phyloP scores from a whole-genome alignment of 2,329 filamentous ascomycete genomes.

The Colletotrichum tropicale region DNA sequence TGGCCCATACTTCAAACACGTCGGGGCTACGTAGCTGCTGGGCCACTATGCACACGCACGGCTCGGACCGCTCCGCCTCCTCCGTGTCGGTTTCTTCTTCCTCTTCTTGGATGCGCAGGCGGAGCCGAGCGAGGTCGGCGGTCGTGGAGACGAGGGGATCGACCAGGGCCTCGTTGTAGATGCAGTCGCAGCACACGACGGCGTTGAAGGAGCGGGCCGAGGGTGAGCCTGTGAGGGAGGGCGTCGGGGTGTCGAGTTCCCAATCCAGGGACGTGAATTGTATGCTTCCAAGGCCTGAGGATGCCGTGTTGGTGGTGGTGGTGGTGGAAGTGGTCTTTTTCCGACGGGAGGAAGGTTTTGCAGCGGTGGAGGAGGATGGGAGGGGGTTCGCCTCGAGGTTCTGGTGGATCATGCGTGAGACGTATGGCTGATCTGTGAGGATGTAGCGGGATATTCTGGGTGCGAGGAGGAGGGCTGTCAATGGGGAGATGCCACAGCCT shows the following conservation, averaged over 20 bases:
- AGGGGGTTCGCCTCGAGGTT: conserved; percentile 72
- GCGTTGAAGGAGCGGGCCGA: conserved; percentile 64
- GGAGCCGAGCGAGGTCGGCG: conserved; percentile 71
- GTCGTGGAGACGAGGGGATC: conserved; percentile 83
- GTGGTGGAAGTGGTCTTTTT: conserved; percentile 7
- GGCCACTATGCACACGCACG: conserved; percentile 80
- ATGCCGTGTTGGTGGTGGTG: neutral
- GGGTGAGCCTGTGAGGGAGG: conserved; percentile 39
- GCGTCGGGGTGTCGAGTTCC: conserved; percentile 69
- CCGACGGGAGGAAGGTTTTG: neutral
- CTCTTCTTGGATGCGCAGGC: conserved; percentile 30
- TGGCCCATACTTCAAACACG: conserved; percentile 84
- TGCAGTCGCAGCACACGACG: conserved; percentile 87
- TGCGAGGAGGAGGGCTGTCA: conserved; percentile 74
- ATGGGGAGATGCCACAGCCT: conserved; percentile 84
- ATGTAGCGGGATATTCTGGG: conserved; percentile 69
- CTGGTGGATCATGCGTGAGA: conserved; percentile 74
- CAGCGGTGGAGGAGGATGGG: conserved; percentile 13
- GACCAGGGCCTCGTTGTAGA: conserved; percentile 91
- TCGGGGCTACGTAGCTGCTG: conserved; percentile 88
- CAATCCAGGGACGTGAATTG: conserved; percentile 76
- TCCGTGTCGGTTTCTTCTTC: conserved; percentile 9
- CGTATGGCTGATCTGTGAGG: conserved; percentile 88
- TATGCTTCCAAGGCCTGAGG: conserved; percentile 36
- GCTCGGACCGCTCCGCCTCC: conserved; percentile 27